Percentiles rank a stretch among this genome's conserved stretches.
Evolutionary conservation across 2,329 filamentous ascomycete genomes (phyloP).

Genomic region (Chaetomiaceae sp.): DNA sequence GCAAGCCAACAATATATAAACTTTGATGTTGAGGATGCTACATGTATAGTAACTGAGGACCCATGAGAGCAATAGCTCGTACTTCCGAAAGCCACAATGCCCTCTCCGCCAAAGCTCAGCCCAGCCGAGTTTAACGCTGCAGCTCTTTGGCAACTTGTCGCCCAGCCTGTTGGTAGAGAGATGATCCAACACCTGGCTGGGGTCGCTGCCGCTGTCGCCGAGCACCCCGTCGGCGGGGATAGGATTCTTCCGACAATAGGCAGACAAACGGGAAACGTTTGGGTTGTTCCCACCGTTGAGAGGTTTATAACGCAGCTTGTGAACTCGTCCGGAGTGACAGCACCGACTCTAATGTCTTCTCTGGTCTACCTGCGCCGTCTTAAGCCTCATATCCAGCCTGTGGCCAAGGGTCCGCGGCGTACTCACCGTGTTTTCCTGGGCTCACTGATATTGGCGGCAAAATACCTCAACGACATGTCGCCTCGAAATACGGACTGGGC

Average conservation of each 20-base stretch:
- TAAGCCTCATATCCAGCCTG: slow-evolving; percentile 77
- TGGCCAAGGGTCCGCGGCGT: slow-evolving; percentile 93
- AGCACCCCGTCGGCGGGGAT: slow-evolving; percentile 46
- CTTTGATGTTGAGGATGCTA: no score
- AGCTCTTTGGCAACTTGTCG: slow-evolving; percentile 75
- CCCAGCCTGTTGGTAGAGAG: slow-evolving; percentile 63
- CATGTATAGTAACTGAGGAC: no score
- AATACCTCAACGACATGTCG: slow-evolving; percentile 97
- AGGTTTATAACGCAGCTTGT: slow-evolving; percentile 90
- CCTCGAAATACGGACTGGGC: slow-evolving; percentile 99
- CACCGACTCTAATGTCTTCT: slow-evolving; percentile 94
- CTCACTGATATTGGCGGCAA: slow-evolving; percentile 77
- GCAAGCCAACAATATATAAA: no score
- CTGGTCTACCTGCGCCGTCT: slow-evolving; percentile 88
- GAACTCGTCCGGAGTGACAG: slow-evolving; percentile 89
- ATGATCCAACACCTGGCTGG: slow-evolving; percentile 74
- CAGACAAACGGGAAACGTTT: slow-evolving; percentile 32
- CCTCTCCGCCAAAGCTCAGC: slow-evolving; percentile 40
- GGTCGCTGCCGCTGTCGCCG: slow-evolving; percentile 67
- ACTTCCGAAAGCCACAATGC: no score
- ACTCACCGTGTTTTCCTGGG: slow-evolving; percentile 97
- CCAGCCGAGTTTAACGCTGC: slow-evolving; percentile 59
- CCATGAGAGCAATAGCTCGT: no score
- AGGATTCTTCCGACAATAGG: slow-evolving; percentile 21
- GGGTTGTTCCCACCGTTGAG: slow-evolving; percentile 70